Percentiles rank a stretch among this genome's conserved stretches.
These are phyloP conservation scores for Cyclotella sp. DNA, from an alignment of 108 stramenopile genomes.

Conservation along the genomic window DNA sequence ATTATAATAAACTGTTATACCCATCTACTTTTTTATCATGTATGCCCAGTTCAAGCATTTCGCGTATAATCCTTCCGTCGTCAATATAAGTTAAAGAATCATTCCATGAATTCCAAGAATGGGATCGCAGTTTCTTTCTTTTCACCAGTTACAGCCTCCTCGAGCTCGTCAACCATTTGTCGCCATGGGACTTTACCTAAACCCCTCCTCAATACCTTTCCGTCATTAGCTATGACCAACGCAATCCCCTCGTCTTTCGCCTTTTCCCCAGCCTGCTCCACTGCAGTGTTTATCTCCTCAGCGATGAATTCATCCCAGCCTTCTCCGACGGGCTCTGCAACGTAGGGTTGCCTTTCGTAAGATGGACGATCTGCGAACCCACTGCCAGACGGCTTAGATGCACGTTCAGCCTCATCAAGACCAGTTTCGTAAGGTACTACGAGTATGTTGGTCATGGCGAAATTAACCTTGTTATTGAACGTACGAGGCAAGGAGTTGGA, in stretches of 20 bases:
- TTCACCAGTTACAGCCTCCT: constrained; percentile 70
- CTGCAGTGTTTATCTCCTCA: constrained; percentile 72
- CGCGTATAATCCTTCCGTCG: no score
- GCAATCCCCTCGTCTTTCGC: constrained; percentile 78
- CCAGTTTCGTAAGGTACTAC: constrained; percentile 84
- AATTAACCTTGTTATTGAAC: constrained; percentile 41
- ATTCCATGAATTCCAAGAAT: constrained; percentile 49
- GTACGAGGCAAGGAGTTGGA: not conserved
- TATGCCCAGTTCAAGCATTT: no score
- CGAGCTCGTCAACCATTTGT: constrained; percentile 82
- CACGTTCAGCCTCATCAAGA: constrained; percentile 36
- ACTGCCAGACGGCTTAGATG: constrained; percentile 50
- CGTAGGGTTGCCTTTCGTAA: constrained; percentile 84
- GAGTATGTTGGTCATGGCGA: constrained; percentile 81
- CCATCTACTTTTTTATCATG: no score
- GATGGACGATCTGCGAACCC: constrained; percentile 78
- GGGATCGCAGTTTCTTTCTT: constrained; percentile 45
- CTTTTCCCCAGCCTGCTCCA: constrained; percentile 73
- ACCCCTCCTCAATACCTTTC: constrained; percentile 77
- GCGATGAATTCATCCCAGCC: constrained; percentile 78
- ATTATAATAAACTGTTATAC: no score
- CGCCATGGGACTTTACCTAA: constrained; percentile 86
- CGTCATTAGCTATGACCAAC: constrained; percentile 77
- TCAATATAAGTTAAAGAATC: not conserved
- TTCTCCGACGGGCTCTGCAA: constrained; percentile 69